phyloP scores from a whole-genome alignment of 2,329 filamentous ascomycete species.

The Fusarium anthophilum region DNA sequence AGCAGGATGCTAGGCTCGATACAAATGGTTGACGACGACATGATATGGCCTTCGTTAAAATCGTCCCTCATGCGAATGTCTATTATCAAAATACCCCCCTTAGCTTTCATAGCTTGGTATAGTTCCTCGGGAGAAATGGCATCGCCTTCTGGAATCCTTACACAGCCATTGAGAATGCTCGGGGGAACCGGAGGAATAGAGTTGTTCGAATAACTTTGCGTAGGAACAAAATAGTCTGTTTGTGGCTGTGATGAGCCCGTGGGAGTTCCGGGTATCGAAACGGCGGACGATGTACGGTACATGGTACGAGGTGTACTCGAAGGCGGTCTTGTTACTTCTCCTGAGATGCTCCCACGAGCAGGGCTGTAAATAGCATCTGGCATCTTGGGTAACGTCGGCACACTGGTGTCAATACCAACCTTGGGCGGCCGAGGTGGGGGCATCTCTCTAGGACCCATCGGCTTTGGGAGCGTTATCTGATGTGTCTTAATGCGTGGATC shows the following conservation, averaged over 20 bases:
- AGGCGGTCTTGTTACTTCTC: slow-evolving; percentile 71
- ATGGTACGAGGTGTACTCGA: slow-evolving; percentile 71
- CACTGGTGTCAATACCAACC: slow-evolving; percentile 60
- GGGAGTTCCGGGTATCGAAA: slow-evolving; percentile 48
- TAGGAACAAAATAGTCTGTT: slow-evolving; percentile 46
- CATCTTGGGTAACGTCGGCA: slow-evolving; percentile 71
- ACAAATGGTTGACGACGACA: slow-evolving; percentile 84
- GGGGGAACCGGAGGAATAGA: slow-evolving; percentile 48
- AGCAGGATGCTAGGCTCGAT: slow-evolving; percentile 82
- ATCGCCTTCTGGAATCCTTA: slow-evolving; percentile 64
- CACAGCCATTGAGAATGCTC: slow-evolving; percentile 52
- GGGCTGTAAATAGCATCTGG: slow-evolving; percentile 83
- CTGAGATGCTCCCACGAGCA: slow-evolving; percentile 75
- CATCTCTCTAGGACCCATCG: slow-evolving; percentile 63
- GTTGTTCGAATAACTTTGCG: slow-evolving; percentile 41
- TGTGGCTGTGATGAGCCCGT: slow-evolving; percentile 42
- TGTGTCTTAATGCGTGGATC: slow-evolving; percentile 64
- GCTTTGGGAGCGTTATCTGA: slow-evolving; percentile 52
- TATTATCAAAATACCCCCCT: slow-evolving; percentile 76
- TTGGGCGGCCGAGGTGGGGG: slow-evolving; percentile 56
- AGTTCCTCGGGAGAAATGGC: slow-evolving; percentile 75
- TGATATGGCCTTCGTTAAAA: slow-evolving; percentile 91
- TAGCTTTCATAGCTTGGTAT: slow-evolving; percentile 71
- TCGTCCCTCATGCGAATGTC: slow-evolving; percentile 83
- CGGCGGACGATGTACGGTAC: slow-evolving; percentile 66